Evolutionary conservation across 306 rosid species (phyloP).

Genomic region (Cicer yamashitae): DNA sequence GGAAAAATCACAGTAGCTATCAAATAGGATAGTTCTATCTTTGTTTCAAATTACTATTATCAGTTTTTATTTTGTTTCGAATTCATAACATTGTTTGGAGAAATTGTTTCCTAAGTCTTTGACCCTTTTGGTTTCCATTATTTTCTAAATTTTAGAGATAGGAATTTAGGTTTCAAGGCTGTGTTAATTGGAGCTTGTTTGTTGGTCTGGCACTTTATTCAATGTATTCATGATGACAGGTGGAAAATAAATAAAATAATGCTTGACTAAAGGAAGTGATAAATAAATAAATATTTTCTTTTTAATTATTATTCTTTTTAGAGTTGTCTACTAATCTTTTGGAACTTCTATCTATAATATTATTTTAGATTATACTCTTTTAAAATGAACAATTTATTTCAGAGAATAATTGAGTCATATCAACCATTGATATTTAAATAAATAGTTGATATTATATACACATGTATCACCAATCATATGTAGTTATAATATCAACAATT

Average conservation of each 20-base stretch:
- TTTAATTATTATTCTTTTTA: no score
- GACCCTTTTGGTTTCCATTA: neutral
- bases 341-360: no score
- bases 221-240: conserved; percentile 6
- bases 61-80: neutral
- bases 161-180: neutral
- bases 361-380: no score
- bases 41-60: neutral
- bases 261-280: neutral
- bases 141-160: conserved; percentile 4
- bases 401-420: no score
- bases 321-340: no score
- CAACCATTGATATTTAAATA: no score
- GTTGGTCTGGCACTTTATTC: neutral
- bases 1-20: neutral
- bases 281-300: neutral
- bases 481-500: no score
- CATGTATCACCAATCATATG: no score
- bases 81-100: neutral
- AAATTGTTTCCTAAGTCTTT: conserved; percentile 1
- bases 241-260: neutral
- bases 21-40: conserved; percentile 2
- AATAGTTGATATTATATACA: no score
- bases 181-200: conserved; percentile 12
- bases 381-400: no score